phyloP scores from a whole-genome alignment of 768 basidiomycete species.

The Leccinum fibrillosum region DNA sequence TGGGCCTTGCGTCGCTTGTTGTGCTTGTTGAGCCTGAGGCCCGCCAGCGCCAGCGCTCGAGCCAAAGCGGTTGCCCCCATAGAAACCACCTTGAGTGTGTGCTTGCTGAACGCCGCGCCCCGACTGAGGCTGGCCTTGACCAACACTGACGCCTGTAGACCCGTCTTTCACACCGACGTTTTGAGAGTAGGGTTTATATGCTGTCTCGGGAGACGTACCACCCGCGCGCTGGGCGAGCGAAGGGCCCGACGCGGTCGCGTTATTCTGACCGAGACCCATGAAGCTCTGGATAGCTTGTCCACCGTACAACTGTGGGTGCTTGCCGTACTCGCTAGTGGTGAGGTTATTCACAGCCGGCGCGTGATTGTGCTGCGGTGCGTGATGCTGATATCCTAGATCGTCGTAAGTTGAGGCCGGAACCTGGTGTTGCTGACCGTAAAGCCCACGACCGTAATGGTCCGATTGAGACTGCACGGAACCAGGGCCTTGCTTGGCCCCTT shows the following conservation, averaged over 20 bases:
- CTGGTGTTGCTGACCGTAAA: conserved; percentile 59
- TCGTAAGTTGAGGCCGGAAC: conserved; percentile 49
- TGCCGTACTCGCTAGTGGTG: conserved; percentile 41
- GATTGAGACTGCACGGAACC: conserved; percentile 48
- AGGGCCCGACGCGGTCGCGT: conserved; percentile 42
- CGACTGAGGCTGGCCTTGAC: conserved; percentile 35
- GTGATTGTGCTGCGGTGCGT: conserved; percentile 55
- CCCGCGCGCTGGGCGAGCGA: conserved; percentile 41
- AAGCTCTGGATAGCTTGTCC: conserved; percentile 67
- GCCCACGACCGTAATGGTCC: conserved; percentile 59
- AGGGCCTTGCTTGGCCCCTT: conserved; percentile 63
- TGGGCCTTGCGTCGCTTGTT: conserved; percentile 32
- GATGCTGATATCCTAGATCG: conserved; percentile 53
- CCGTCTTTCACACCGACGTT: conserved; percentile 58
- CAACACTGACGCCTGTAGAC: conserved; percentile 42
- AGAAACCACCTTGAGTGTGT: conserved; percentile 43
- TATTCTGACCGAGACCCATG: conserved; percentile 57
- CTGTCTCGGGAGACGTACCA: conserved; percentile 63
- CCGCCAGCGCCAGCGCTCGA: conserved; percentile 39
- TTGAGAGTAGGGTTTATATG: conserved; percentile 71
- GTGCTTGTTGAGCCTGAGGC: conserved; percentile 50
- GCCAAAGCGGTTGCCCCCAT: conserved; percentile 42
- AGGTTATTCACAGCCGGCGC: conserved; percentile 41
- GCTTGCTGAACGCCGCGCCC: conserved; percentile 45
- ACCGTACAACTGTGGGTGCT: conserved; percentile 44